Conservation (phyloP, 2,329 filamentous ascomycete species). For the Alternaria sp. region DNA sequence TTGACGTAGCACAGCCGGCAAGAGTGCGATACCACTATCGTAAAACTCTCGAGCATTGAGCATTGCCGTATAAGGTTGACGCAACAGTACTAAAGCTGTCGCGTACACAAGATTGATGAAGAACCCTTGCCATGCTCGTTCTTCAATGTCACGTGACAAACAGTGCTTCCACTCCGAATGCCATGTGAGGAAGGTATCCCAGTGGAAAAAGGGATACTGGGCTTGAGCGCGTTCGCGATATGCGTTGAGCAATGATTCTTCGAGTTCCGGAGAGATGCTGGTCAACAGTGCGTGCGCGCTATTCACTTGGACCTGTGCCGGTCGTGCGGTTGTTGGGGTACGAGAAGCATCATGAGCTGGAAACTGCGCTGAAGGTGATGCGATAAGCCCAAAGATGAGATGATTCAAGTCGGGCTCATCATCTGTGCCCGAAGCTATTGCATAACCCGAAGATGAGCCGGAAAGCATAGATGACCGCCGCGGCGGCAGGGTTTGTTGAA, state of each 20-base stretch:
- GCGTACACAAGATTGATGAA: constrained; percentile 26
- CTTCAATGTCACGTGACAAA: not conserved
- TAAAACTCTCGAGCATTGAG: constrained; percentile 19
- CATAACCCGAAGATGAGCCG: constrained; percentile 9
- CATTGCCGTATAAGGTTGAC: constrained; percentile 5
- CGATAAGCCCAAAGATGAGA: constrained; percentile 19
- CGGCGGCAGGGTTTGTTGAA: not conserved
- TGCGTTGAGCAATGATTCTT: constrained; percentile 13
- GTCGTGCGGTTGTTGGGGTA: not conserved
- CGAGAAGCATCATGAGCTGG: not conserved
- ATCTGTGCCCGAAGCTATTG: constrained; percentile 1
- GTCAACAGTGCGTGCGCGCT: constrained; percentile 12
- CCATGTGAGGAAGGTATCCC: constrained; percentile 22
- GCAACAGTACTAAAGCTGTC: constrained; percentile 19
- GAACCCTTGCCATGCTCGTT: constrained; percentile 24
- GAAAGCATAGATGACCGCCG: constrained; percentile 7
- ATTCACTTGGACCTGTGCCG: not conserved
- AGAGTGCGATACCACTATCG: constrained; percentile 14
- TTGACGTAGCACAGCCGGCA: constrained; percentile 19
- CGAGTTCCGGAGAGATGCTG: constrained; percentile 14
- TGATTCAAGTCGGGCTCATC: constrained; percentile 16
- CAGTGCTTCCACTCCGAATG: constrained; percentile 19
- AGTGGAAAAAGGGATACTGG: constrained; percentile 27
- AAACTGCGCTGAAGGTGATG: constrained; percentile 14
- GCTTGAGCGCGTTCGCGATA: constrained; percentile 29